These are phyloP conservation scores for Isochrysis galbana DNA, from an alignment of 78 protist genomes.

Conservation along the genomic window DNA sequence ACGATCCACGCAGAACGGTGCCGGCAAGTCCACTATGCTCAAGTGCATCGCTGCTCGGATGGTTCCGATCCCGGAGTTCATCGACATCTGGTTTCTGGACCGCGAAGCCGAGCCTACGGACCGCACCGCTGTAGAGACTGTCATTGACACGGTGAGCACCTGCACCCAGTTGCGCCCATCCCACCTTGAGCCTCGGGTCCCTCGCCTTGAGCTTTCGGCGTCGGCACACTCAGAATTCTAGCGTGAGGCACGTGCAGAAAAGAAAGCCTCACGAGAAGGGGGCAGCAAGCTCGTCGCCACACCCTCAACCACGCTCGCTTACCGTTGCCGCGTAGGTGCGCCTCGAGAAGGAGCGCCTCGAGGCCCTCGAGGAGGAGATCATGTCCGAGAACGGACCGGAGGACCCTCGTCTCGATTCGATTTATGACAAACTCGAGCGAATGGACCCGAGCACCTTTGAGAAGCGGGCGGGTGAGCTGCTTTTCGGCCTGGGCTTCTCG, in stretches of 20 bases:
- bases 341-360: slow-evolving; percentile 8
- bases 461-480: slow-evolving; percentile 74
- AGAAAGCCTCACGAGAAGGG: too few relatives aligned
- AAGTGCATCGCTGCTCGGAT: slow-evolving; percentile 3
- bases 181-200: too few relatives aligned
- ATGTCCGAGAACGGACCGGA: neutral
- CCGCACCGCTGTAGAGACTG: slow-evolving; percentile 53
- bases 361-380: slow-evolving; percentile 8
- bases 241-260: too few relatives aligned
- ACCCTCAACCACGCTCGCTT: too few relatives aligned
- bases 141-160: slow-evolving; percentile 49
- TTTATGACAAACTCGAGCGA: slow-evolving; percentile 74
- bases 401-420: slow-evolving; percentile 11
- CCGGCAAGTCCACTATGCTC: slow-evolving; percentile 35
- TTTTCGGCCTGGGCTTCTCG: slow-evolving; percentile 83
- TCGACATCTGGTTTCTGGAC: slow-evolving; percentile 47
- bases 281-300: too few relatives aligned
- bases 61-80: slow-evolving; percentile 39
- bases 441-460: slow-evolving; percentile 65
- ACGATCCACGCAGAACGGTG: slow-evolving; percentile 43
- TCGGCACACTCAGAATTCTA: too few relatives aligned
- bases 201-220: too few relatives aligned
- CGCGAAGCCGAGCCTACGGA: slow-evolving; percentile 52
- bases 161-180: too few relatives aligned
- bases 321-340: too few relatives aligned